Conservation (phyloP, 1,139 yeast genomes). For the Candida smagusa region DNA sequence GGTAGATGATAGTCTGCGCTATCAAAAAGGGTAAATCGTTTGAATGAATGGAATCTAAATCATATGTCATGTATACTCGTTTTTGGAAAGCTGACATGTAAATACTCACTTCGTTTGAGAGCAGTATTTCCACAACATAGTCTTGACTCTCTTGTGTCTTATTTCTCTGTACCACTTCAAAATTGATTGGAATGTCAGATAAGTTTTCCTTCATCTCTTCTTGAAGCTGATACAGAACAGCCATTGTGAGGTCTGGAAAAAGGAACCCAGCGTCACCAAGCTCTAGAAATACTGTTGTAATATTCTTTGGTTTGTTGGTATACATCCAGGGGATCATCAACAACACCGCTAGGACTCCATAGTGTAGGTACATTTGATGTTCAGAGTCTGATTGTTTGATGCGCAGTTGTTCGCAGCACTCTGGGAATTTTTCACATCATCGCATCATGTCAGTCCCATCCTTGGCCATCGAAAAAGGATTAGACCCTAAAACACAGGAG, state of each 20-base stretch:
- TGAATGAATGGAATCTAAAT: constrained; percentile 44
- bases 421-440: no score
- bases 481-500: constrained; percentile 60
- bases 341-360: no score
- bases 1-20: constrained; percentile 55
- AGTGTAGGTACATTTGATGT: no score
- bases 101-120: constrained; percentile 31
- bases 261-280: constrained; percentile 37
- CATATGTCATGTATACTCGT: constrained; percentile 40
- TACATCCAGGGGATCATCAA: not conserved
- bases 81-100: constrained; percentile 37
- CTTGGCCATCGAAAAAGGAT: constrained; percentile 22
- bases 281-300: constrained; percentile 27
- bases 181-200: constrained; percentile 9
- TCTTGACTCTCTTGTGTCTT: constrained; percentile 9
- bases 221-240: constrained; percentile 41
- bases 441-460: constrained; percentile 28
- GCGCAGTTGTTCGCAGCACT: no score
- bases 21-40: constrained; percentile 62
- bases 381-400: no score
- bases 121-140: constrained; percentile 26
- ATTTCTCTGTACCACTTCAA: constrained; percentile 1
- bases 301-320: no score
- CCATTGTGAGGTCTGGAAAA: constrained; percentile 47
- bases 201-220: constrained; percentile 13